A percentile compares a stretch with the other conserved stretches of the same genome.
phyloP scores from a whole-genome alignment of 441 rosid genomes.

The Mallotus japonicus region DNA sequence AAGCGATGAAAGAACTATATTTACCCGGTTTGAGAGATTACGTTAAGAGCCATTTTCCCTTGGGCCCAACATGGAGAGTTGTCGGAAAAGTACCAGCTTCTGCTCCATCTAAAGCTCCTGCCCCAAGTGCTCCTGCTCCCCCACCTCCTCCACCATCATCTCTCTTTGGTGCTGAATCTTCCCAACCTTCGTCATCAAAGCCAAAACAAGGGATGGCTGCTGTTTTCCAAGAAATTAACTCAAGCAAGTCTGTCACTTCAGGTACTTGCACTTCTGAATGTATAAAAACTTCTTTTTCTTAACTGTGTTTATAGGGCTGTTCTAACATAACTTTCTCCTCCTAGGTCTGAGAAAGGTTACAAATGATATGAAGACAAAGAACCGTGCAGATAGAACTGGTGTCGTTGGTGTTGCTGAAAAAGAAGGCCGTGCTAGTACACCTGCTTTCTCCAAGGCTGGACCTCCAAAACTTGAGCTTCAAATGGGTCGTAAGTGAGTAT shows the following conservation, averaged over 20 bases:
- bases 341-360: constrained; percentile 88
- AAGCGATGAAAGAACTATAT: constrained; percentile 86
- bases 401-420: constrained; percentile 59
- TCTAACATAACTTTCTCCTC: constrained; percentile 17
- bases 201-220: constrained; percentile 90
- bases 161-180: constrained; percentile 63
- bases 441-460: constrained; percentile 64
- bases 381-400: constrained; percentile 67
- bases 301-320: background rate
- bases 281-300: background rate
- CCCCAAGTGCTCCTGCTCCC: constrained; percentile 65
- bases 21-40: constrained; percentile 85
- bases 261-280: constrained; percentile 41
- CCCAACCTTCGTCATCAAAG: constrained; percentile 70
- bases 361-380: constrained; percentile 91
- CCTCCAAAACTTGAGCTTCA: constrained; percentile 95
- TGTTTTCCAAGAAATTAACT: constrained; percentile 82
- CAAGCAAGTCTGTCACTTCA: constrained; percentile 62
- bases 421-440: constrained; percentile 40
- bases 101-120: constrained; percentile 55
- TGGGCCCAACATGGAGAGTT: constrained; percentile 92
- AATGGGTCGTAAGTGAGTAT: constrained; percentile 93
- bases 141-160: constrained; percentile 83
- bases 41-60: constrained; percentile 78
- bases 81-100: constrained; percentile 47